Conservation (phyloP, 495 filamentous ascomycete species). For the Annulohypoxylon bovei region DNA sequence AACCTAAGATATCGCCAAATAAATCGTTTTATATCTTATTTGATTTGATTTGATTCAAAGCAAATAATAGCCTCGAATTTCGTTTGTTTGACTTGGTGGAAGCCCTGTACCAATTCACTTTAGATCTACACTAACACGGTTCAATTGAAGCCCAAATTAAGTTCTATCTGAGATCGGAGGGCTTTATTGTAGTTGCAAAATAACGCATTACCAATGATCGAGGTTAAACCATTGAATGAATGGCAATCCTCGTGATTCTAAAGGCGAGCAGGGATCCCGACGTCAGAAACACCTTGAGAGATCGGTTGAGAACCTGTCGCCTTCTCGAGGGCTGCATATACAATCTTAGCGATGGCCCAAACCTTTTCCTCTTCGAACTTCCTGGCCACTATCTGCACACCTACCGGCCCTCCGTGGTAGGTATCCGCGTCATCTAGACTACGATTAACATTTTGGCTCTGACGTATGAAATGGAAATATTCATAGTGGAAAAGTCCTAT, state of each 20-base stretch:
- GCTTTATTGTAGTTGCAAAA: too few relatives aligned
- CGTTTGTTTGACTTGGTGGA: too few relatives aligned
- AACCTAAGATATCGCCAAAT: too few relatives aligned
- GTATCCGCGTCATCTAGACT: constrained; percentile 54
- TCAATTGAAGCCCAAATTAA: too few relatives aligned
- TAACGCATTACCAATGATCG: too few relatives aligned
- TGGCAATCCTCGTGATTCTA: background rate
- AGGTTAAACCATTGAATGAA: background rate
- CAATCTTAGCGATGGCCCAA: constrained; percentile 48
- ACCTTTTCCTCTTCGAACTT: constrained; percentile 62
- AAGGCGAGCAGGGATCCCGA: background rate
- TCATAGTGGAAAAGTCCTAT: background rate
- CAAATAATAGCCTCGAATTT: too few relatives aligned
- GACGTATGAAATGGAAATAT: too few relatives aligned
- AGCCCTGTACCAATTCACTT: too few relatives aligned
- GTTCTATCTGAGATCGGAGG: too few relatives aligned
- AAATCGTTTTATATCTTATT: too few relatives aligned
- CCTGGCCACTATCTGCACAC: constrained; percentile 59
- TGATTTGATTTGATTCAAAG: too few relatives aligned
- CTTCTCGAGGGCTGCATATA: constrained; percentile 29
- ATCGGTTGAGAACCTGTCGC: background rate
- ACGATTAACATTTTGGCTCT: constrained; percentile 14
- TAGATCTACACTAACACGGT: too few relatives aligned
- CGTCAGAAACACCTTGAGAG: background rate
- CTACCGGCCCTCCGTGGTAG: constrained; percentile 60